These are phyloP conservation scores for Neospermospora avenae DNA, from an alignment of 2,329 filamentous ascomycete genomes.

Conservation along the genomic window DNA sequence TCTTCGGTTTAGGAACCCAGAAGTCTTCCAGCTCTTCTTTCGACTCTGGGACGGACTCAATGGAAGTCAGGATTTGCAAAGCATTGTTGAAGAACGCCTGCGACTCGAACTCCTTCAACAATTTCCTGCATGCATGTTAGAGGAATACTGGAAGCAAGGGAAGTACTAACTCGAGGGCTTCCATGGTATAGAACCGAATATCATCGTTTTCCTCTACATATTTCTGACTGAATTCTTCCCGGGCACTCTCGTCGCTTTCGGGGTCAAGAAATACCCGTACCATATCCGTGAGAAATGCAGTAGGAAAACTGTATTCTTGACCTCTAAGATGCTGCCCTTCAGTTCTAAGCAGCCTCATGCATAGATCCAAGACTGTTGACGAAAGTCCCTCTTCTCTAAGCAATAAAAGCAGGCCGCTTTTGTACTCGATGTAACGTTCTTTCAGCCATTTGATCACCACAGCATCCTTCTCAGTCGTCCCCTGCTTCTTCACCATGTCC, in stretches of 20 bases:
- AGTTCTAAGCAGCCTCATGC: conserved; percentile 81
- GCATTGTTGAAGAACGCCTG: conserved; percentile 49
- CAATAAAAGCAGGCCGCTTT: conserved; percentile 56
- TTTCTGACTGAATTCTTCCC: conserved; percentile 71
- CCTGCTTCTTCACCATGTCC: conserved; percentile 62
- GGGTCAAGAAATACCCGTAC: conserved; percentile 59
- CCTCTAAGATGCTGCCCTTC: conserved; percentile 63
- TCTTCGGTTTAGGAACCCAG: conserved; percentile 61
- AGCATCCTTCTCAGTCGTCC: conserved; percentile 66
- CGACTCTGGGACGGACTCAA: conserved; percentile 68
- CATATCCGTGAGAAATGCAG: conserved; percentile 61
- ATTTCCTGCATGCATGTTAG: conserved; percentile 32
- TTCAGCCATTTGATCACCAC: conserved; percentile 77
- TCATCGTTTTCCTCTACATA: conserved; percentile 81
- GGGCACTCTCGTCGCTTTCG: conserved; percentile 54
- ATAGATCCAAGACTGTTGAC: conserved; percentile 68
- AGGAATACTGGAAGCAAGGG: background rate
- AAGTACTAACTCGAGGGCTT: conserved; percentile 62
- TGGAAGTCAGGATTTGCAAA: conserved; percentile 59
- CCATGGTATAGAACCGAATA: conserved; percentile 78
- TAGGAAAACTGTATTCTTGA: conserved; percentile 67
- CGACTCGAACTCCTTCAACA: conserved; percentile 32
- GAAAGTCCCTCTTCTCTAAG: conserved; percentile 62
- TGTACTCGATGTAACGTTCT: conserved; percentile 70
- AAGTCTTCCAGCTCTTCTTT: conserved; percentile 66